Evolutionary conservation across 768 basidiomycete genomes (phyloP).

Genomic region (Cyclocybe aegerita): DNA sequence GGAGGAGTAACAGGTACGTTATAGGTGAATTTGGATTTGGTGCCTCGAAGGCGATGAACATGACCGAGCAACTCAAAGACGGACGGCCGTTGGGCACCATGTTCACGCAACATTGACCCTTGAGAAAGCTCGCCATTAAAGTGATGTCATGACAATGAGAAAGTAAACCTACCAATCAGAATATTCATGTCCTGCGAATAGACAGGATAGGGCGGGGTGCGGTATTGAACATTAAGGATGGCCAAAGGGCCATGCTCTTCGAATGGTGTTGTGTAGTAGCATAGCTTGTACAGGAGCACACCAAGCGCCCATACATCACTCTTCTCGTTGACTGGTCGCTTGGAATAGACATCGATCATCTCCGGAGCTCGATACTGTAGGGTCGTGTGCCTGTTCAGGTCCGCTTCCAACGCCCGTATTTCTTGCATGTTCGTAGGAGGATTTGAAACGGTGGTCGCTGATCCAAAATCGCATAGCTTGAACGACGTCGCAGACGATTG

Average conservation of each 20-base stretch:
- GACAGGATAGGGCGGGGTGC: slow-evolving; percentile 83
- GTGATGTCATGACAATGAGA: neutral
- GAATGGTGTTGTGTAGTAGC: slow-evolving; percentile 99
- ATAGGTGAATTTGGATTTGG: slow-evolving; percentile 79
- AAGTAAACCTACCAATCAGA: slow-evolving; percentile 66
- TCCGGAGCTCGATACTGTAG: slow-evolving; percentile 98
- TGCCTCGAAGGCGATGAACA: slow-evolving; percentile 86
- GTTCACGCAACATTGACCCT: slow-evolving; percentile 94
- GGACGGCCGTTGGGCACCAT: slow-evolving; percentile 80
- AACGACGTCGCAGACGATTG: slow-evolving; percentile 81
- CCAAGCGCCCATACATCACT: slow-evolving; percentile 98
- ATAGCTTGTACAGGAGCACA: slow-evolving; percentile 95
- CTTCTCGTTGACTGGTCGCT: slow-evolving; percentile 88
- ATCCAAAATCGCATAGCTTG: slow-evolving; percentile 99
- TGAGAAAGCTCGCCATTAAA: slow-evolving; percentile 11
- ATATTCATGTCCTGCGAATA: slow-evolving; percentile 84
- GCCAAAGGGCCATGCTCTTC: slow-evolving; percentile 97
- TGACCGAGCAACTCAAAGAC: slow-evolving; percentile 84
- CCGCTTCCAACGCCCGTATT: slow-evolving; percentile 83
- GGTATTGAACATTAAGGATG: slow-evolving; percentile 95
- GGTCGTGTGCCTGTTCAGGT: slow-evolving; percentile 93
- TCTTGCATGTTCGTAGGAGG: slow-evolving; percentile 81
- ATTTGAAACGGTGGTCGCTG: slow-evolving; percentile 74
- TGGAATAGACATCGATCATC: slow-evolving; percentile 90
- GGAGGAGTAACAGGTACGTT: slow-evolving; percentile 48